Conservation (phyloP, 768 basidiomycete species). For the Boletellus emodensis region DNA sequence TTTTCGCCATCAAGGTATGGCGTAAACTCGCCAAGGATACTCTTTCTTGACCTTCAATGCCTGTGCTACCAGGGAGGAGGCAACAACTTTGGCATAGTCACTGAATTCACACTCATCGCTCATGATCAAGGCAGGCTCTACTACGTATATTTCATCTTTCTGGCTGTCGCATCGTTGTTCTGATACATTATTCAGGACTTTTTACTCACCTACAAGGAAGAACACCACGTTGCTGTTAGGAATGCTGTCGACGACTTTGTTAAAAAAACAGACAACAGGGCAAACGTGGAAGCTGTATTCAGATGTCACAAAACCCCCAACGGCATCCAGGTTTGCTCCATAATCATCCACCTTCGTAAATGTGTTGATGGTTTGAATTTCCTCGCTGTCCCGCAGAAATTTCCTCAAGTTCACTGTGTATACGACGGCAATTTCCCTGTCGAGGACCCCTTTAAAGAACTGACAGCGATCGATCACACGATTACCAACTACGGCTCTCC, state of each 20-base stretch:
- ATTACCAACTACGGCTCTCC: not conserved
- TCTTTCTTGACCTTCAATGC: not conserved
- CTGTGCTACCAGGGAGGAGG: conserved; percentile 15
- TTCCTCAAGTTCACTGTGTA: conserved; percentile 2
- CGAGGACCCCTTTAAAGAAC: not conserved
- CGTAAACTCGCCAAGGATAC: not conserved
- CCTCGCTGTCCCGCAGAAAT: not conserved
- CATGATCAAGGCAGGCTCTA: conserved; percentile 8
- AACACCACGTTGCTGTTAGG: conserved; percentile 1
- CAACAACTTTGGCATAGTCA: conserved; percentile 30
- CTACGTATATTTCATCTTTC: conserved; percentile 4
- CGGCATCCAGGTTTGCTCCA: conserved; percentile 1
- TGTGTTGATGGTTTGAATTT: not conserved
- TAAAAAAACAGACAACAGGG: conserved; percentile 5
- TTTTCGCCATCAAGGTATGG: conserved; percentile 8
- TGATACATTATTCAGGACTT: not conserved
- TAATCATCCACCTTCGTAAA: not conserved
- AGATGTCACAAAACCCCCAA: not conserved
- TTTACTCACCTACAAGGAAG: conserved; percentile 1
- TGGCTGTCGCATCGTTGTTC: not conserved
- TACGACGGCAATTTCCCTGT: conserved; percentile 4
- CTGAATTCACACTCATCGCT: conserved; percentile 20
- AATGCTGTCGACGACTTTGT: conserved; percentile 3
- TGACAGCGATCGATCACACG: not conserved
- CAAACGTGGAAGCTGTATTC: conserved; percentile 8